Percentiles rank a stretch among this genome's conserved stretches.
Conservation (phyloP, 2,329 filamentous ascomycete species). For the Trichoderma endophyticum region DNA sequence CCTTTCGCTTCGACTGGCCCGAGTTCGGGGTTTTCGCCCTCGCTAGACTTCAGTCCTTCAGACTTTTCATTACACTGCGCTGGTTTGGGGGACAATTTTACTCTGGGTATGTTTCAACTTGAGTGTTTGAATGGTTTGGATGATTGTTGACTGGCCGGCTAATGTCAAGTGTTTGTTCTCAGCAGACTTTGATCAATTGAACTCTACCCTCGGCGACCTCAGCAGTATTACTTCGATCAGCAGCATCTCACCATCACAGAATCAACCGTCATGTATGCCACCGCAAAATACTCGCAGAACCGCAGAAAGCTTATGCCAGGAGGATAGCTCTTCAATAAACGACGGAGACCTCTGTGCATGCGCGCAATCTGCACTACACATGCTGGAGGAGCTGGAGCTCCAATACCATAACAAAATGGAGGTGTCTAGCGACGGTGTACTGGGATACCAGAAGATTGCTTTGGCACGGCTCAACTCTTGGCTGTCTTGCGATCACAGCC, state of each 20-base stretch:
- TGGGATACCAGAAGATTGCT: slow-evolving; percentile 3
- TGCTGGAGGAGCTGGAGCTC: slow-evolving; percentile 5
- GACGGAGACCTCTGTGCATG: neutral
- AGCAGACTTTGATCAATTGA: neutral
- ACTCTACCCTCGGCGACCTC: neutral
- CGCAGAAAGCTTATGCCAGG: neutral
- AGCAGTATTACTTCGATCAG: neutral
- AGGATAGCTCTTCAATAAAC: neutral
- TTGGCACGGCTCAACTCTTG: neutral
- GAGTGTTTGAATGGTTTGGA: neutral
- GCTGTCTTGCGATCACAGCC: slow-evolving; percentile 3
- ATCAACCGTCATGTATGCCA: neutral
- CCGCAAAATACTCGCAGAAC: neutral
- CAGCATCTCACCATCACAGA: neutral
- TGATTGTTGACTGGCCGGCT: neutral
- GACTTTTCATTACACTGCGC: neutral
- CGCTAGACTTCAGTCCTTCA: neutral
- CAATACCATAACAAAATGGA: neutral
- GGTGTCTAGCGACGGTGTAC: neutral
- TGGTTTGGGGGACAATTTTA: neutral
- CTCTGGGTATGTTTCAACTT: neutral
- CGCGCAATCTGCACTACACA: slow-evolving; percentile 1
- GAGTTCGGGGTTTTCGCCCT: neutral
- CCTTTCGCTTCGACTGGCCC: neutral
- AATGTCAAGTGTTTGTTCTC: neutral